Evolutionary conservation across 208 protist species (phyloP).

Genomic region (Wallacemonas sp.): DNA sequence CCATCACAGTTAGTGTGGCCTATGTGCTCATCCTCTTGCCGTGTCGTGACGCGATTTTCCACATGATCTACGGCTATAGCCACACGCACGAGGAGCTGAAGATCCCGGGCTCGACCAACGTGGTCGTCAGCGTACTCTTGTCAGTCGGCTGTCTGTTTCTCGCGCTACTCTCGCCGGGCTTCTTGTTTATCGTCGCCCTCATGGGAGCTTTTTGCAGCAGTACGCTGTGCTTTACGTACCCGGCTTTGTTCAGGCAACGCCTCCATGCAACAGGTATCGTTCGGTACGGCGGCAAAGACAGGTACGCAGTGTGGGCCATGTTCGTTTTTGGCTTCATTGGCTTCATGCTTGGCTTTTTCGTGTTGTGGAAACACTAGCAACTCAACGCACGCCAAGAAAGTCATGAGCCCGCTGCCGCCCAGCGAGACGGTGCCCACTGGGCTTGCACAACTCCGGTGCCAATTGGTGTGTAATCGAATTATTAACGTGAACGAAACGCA

Average conservation of each 20-base stretch:
- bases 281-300: slow-evolving; percentile 27
- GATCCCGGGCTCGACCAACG: slow-evolving; percentile 35
- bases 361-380: slow-evolving; percentile 7
- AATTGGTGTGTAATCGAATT: neutral
- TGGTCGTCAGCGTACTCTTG: slow-evolving; percentile 34
- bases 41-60: slow-evolving; percentile 54
- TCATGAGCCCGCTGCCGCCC: too few species aligned
- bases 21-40: slow-evolving; percentile 72
- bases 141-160: slow-evolving; percentile 45
- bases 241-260: slow-evolving; percentile 51
- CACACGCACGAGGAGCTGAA: slow-evolving; percentile 25
- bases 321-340: slow-evolving; percentile 41
- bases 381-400: too few species aligned
- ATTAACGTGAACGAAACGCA: neutral
- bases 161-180: slow-evolving; percentile 42
- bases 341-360: slow-evolving; percentile 38
- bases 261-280: slow-evolving; percentile 47
- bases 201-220: slow-evolving; percentile 72
- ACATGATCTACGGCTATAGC: slow-evolving; percentile 57
- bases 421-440: slow-evolving; percentile 19
- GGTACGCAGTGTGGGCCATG: slow-evolving; percentile 36
- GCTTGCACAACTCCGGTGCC: neutral
- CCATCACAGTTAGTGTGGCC: slow-evolving; percentile 52
- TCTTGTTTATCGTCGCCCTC: slow-evolving; percentile 64
- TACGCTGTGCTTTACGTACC: slow-evolving; percentile 69